These are phyloP conservation scores for Coleophoma crateriformis DNA, from an alignment of 2,329 filamentous ascomycete genomes.

Conservation along the genomic window DNA sequence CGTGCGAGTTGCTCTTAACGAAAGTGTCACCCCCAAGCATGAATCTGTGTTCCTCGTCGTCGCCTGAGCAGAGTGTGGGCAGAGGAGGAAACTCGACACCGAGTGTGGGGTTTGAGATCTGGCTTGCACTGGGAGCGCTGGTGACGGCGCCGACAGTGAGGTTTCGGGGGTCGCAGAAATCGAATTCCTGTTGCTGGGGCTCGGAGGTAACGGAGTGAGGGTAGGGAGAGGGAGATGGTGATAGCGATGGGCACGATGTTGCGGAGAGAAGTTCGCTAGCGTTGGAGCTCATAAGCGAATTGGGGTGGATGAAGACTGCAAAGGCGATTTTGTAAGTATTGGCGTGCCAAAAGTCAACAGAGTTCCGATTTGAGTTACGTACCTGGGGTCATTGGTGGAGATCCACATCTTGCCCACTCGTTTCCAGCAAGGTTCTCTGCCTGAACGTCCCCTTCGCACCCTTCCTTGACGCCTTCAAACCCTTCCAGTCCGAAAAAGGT, in stretches of 20 bases:
- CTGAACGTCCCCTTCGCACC: constrained; percentile 63
- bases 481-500: constrained; percentile 69
- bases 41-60: constrained; percentile 52
- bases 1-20: constrained; percentile 38
- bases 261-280: constrained; percentile 67
- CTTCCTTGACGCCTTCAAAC: constrained; percentile 63
- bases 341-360: neutral
- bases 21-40: constrained; percentile 43
- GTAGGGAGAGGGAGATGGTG: constrained; percentile 78
- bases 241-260: constrained; percentile 74
- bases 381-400: constrained; percentile 89
- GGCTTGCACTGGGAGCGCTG: constrained; percentile 19
- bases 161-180: constrained; percentile 89
- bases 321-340: neutral
- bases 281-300: constrained; percentile 54
- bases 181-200: constrained; percentile 52
- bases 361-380: constrained; percentile 38
- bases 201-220: constrained; percentile 64
- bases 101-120: constrained; percentile 26
- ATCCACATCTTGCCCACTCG: constrained; percentile 73
- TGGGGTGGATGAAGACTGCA: constrained; percentile 61
- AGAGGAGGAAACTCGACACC: constrained; percentile 61
- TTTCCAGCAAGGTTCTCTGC: constrained; percentile 67
- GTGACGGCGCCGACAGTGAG: constrained; percentile 61
- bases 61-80: constrained; percentile 53